These are phyloP conservation scores for Orobanche coerulescens DNA, from an alignment of 257 asterid genomes.

Conservation along the genomic window DNA sequence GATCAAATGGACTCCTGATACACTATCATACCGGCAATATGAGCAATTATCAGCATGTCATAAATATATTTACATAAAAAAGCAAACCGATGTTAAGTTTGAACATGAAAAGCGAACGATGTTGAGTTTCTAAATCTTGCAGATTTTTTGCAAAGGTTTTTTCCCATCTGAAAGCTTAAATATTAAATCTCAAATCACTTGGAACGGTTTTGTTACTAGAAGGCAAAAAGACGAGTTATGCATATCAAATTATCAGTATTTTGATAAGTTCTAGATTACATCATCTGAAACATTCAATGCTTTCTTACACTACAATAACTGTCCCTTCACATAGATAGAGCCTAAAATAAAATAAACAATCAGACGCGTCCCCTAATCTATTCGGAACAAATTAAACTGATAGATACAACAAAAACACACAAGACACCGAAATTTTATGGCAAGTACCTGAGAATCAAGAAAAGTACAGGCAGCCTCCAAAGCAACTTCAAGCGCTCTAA, in stretches of 20 bases:
- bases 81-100: too few relatives aligned
- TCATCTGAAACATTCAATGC: not conserved
- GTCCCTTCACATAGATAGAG: not conserved
- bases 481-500: conserved; percentile 99
- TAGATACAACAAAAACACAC: not conserved
- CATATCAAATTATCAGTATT: not conserved
- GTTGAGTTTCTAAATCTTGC: not conserved
- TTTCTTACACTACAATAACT: not conserved
- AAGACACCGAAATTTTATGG: conserved; percentile 1
- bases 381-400: not conserved
- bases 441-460: conserved; percentile 84
- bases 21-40: conserved; percentile 5
- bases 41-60: not conserved
- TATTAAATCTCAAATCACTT: not conserved
- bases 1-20: not conserved
- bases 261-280: not conserved
- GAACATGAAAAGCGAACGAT: too few relatives aligned
- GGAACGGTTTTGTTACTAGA: not conserved
- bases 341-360: conserved; percentile 1
- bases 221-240: not conserved
- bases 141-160: conserved; percentile 3
- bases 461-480: conserved; percentile 95
- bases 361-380: not conserved
- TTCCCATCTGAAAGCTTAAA: conserved; percentile 1
- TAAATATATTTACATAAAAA: not conserved